Conservation (phyloP, 2,329 filamentous ascomycete species). For the Xylariaceae sp. region DNA sequence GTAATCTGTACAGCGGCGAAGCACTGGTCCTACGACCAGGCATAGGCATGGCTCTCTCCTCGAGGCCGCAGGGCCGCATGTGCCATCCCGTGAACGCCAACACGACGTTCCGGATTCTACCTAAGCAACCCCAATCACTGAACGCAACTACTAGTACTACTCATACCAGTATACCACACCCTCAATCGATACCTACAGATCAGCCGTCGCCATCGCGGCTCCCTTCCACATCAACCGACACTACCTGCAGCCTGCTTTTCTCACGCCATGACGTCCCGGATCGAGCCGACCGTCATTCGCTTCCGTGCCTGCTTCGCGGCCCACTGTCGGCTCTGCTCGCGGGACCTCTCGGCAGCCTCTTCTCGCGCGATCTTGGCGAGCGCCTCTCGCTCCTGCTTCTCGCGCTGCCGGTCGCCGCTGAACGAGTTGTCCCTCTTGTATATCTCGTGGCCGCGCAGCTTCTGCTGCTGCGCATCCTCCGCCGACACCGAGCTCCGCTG, state of each 20-base stretch:
- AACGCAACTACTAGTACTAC: too few species aligned
- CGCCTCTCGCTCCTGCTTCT: constrained; percentile 46
- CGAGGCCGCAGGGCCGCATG: too few species aligned
- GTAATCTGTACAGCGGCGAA: too few species aligned
- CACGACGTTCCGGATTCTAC: too few species aligned
- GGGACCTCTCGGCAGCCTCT: constrained; percentile 53
- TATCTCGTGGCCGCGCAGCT: constrained; percentile 45
- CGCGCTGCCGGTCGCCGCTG: constrained; percentile 40
- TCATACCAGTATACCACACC: too few species aligned
- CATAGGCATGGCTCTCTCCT: too few species aligned
- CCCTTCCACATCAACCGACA: too few species aligned
- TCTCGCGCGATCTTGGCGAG: constrained; percentile 48
- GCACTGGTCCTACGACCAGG: too few species aligned
- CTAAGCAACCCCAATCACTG: too few species aligned
- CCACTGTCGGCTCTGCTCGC: constrained; percentile 53
- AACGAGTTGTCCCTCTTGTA: constrained; percentile 44
- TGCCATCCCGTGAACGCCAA: too few species aligned
- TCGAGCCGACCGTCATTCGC: constrained; percentile 20
- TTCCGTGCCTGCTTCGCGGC: constrained; percentile 49
- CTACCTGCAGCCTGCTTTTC: not conserved
- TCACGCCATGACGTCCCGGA: constrained; percentile 12
- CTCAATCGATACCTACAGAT: too few species aligned
- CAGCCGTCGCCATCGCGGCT: too few species aligned
- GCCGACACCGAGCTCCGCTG: constrained; percentile 42
- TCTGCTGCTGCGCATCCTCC: constrained; percentile 44